These are phyloP conservation scores for Brettanomyces anomalus DNA, from an alignment of 805 yeast species.

Conservation along the genomic window DNA sequence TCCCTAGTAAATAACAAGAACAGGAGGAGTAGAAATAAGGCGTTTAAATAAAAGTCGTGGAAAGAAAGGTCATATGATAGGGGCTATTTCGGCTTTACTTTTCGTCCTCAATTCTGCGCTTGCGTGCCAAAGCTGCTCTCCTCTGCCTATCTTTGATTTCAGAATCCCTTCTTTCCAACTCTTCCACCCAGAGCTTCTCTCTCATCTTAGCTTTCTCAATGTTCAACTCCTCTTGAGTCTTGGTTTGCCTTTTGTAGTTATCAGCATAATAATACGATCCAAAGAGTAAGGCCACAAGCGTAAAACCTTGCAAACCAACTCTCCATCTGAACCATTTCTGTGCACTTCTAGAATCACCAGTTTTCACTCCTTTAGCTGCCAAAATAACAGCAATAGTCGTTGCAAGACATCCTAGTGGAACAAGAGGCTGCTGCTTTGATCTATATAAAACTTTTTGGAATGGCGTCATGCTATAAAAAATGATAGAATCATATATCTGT, in stretches of 20 bases:
- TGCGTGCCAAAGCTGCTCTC: slow-evolving; percentile 57
- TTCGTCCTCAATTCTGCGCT: slow-evolving; percentile 17
- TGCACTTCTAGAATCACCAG: slow-evolving; percentile 66
- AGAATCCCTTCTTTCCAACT: slow-evolving; percentile 76
- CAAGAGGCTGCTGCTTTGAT: slow-evolving; percentile 80
- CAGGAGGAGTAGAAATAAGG: too few species aligned
- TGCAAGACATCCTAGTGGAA: slow-evolving; percentile 71
- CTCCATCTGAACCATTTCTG: slow-evolving; percentile 87
- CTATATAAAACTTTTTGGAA: slow-evolving; percentile 50
- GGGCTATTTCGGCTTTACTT: not conserved
- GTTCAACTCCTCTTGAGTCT: slow-evolving; percentile 53
- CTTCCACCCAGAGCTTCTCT: slow-evolving; percentile 83
- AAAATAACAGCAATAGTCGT: slow-evolving; percentile 75
- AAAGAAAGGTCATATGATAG: too few species aligned
- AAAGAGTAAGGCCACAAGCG: slow-evolving; percentile 70
- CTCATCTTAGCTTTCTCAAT: slow-evolving; percentile 76
- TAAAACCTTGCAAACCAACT: slow-evolving; percentile 78
- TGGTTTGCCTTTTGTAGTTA: slow-evolving; percentile 31
- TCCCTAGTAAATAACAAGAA: too few species aligned
- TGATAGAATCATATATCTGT: not conserved
- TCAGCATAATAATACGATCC: slow-evolving; percentile 68
- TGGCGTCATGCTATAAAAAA: slow-evolving; percentile 31
- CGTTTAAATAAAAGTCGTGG: too few species aligned
- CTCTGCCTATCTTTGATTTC: slow-evolving; percentile 58
- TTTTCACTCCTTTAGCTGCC: slow-evolving; percentile 67